A percentile compares a stretch with the other conserved stretches of the same genome.
Evolutionary conservation across 768 basidiomycete species (phyloP).

Genomic region (Agrocybe praecox): DNA sequence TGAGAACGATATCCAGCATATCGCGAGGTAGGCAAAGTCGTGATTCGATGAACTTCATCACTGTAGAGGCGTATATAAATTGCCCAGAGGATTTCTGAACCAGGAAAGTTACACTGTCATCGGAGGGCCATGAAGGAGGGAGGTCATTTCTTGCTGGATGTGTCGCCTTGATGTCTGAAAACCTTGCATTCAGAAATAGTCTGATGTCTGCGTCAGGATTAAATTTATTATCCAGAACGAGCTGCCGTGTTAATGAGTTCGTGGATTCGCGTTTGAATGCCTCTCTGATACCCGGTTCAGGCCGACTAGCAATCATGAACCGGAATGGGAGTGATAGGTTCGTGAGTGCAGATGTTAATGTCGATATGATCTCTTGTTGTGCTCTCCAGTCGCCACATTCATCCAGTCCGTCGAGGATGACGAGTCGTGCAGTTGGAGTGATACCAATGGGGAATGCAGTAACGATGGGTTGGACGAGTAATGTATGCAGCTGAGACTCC

Average conservation of each 20-base stretch:
- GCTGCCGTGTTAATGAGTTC: background rate
- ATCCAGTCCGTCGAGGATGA: constrained; percentile 25
- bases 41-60: constrained; percentile 16
- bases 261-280: constrained; percentile 10
- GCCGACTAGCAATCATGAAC: constrained; percentile 22
- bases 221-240: constrained; percentile 9
- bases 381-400: constrained; percentile 14
- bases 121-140: constrained; percentile 13
- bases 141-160: constrained; percentile 5
- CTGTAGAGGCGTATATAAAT: constrained; percentile 11
- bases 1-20: constrained; percentile 13
- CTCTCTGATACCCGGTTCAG: constrained; percentile 17
- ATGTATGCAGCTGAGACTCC: constrained; percentile 6
- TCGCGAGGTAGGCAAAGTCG: constrained; percentile 9
- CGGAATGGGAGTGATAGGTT: constrained; percentile 6
- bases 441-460: background rate
- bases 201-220: constrained; percentile 12
- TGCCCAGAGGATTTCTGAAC: constrained; percentile 10
- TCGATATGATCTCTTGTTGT: constrained; percentile 13
- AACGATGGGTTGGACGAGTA: constrained; percentile 12
- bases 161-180: constrained; percentile 6
- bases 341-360: background rate
- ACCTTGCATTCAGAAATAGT: constrained; percentile 10
- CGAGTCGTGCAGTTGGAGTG: constrained; percentile 6
- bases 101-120: background rate